Percentiles rank a stretch among this genome's conserved stretches.
Evolutionary conservation across 805 yeast genomes (phyloP).

Genomic region (Candida vaughaniae): DNA sequence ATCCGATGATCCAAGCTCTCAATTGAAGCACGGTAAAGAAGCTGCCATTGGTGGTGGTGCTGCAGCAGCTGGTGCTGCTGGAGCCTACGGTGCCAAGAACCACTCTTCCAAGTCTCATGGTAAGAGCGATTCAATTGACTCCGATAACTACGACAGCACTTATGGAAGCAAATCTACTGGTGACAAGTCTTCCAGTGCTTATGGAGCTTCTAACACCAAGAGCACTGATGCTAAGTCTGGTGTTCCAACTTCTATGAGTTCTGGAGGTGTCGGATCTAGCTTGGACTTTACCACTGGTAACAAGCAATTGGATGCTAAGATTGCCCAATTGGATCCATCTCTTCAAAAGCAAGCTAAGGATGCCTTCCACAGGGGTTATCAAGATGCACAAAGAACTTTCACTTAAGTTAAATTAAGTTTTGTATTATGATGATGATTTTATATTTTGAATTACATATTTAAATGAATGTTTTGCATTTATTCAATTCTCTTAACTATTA

Average conservation of each 20-base stretch:
- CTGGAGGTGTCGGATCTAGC: conserved; percentile 9
- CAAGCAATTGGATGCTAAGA: conserved; percentile 33
- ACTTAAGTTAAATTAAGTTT: conserved; percentile 13
- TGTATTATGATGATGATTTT: conserved; percentile 2
- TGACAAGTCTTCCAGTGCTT: conserved; percentile 5
- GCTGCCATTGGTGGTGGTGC: conserved; percentile 15
- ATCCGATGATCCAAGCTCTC: conserved; percentile 11
- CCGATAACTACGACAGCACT: background rate
- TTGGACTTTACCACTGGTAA: conserved; percentile 36
- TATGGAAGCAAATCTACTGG: background rate
- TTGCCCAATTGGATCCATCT: conserved; percentile 30
- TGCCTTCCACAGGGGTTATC: conserved; percentile 40
- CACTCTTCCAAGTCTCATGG: conserved; percentile 1
- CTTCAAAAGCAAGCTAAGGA: conserved; percentile 40
- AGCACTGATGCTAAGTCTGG: conserved; percentile 1
- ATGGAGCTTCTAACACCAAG: background rate
- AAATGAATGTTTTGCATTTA: background rate
- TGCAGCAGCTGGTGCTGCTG: conserved; percentile 17
- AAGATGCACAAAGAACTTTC: conserved; percentile 32
- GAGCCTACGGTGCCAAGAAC: conserved; percentile 11
- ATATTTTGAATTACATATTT: no score
- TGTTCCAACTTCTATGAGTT: conserved; percentile 1
- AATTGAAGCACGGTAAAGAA: conserved; percentile 12
- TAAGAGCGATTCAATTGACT: conserved; percentile 1
- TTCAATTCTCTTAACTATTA: conserved; percentile 6